A percentile compares a stretch with the other conserved stretches of the same genome.
phyloP scores from a whole-genome alignment of 2,329 filamentous ascomycete species.

The Fusarium sp. region DNA sequence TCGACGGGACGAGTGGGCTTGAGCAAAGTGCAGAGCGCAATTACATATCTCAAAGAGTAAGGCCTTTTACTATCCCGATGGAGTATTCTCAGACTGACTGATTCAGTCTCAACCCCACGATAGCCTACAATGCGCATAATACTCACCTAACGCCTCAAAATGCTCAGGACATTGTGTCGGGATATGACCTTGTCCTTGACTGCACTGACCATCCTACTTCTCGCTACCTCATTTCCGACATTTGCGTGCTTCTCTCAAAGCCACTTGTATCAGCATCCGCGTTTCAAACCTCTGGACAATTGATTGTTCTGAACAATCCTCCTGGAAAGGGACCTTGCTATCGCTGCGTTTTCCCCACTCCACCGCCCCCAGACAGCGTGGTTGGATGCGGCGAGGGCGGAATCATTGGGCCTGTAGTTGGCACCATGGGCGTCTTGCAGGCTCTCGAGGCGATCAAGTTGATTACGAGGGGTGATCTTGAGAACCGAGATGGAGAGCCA shows the following conservation, averaged over 20 bases:
- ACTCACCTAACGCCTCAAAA: slow-evolving; percentile 75
- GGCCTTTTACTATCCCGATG: slow-evolving; percentile 14
- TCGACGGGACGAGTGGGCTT: slow-evolving; percentile 75
- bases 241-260: slow-evolving; percentile 81
- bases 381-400: slow-evolving; percentile 92
- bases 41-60: slow-evolving; percentile 67
- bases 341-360: slow-evolving; percentile 88
- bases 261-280: slow-evolving; percentile 91
- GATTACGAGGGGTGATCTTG: slow-evolving; percentile 61
- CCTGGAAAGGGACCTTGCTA: slow-evolving; percentile 86
- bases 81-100: not conserved
- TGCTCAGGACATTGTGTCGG: slow-evolving; percentile 71
- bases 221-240: slow-evolving; percentile 92
- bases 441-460: slow-evolving; percentile 89
- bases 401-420: slow-evolving; percentile 91
- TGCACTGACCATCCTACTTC: slow-evolving; percentile 95
- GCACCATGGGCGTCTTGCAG: slow-evolving; percentile 91
- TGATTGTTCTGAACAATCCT: slow-evolving; percentile 88
- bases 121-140: slow-evolving; percentile 71
- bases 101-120: slow-evolving; percentile 75
- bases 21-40: slow-evolving; percentile 83
- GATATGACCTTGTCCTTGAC: slow-evolving; percentile 88
- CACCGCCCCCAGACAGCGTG: slow-evolving; percentile 84
- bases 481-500: slow-evolving; percentile 26
- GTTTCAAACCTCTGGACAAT: slow-evolving; percentile 86